Base-by-base conservation (phyloP, 345 rosid genomes). In the Geranium rotundifolium region DNA sequence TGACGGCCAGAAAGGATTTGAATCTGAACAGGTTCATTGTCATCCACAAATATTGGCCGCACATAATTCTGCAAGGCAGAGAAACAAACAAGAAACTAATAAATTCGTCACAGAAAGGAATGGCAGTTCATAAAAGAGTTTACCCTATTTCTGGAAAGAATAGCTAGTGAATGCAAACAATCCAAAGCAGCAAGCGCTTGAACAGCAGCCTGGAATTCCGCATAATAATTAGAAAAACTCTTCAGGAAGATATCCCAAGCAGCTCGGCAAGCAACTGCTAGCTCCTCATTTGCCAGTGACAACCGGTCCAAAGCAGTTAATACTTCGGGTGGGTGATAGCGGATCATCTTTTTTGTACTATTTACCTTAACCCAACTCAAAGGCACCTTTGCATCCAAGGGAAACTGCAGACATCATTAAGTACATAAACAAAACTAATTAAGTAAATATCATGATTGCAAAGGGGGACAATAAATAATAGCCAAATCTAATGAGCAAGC, bases 241-340 rank as follows among this genome's bases (percentile, higher is more conserved):
- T 65, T 74, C 39, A 92, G 83, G 70, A 87, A 87, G 66, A 71
- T 79, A 73, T 79, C 85, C 98, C 98, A 92, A 9, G 95, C 84
- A 73, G 83, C 84, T 73, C 83, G 85, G 75, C 84, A 81, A 29
- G 76, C 81, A 66, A 89, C 67, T 57, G 72, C 64, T 17, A 87
- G 86, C 74, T 87, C 88, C 74, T 92, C 98, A 58, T 80, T 85
- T 50, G 85, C 96, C 68, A 92, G 72, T 30, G 88, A 77, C 70
- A 87, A 74, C 73, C 82, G 85, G 66, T 87, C 96, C 66, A 89
- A 75, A 52, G 85, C 85, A 67, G 81, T 66, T 73, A 84, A 65
- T 54, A 92, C 86, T 72, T 92, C 97, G 16, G 93, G 87, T 17
- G 98, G 90, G 68, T 92, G 98, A 80, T 92, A 92, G 62, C 98